Conservation (phyloP, 371 early-diverging fungal genomes). For the Quaeritorhiza haematococci region DNA sequence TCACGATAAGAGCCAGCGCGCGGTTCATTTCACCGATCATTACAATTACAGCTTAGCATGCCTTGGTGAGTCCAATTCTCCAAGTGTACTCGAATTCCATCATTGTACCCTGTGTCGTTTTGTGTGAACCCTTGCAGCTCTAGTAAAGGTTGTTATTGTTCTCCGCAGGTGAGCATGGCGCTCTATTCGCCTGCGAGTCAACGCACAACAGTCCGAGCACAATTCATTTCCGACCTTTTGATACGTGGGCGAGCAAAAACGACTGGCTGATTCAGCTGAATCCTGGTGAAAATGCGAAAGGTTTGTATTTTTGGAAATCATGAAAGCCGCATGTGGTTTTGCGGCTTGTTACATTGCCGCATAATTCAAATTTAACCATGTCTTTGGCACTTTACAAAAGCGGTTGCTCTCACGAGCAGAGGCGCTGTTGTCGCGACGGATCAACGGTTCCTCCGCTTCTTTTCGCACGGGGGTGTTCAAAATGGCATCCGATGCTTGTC, state of each 20-base stretch:
- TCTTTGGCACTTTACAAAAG: constrained; percentile 26
- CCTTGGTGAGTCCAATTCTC: constrained; percentile 15
- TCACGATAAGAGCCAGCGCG: constrained; percentile 75
- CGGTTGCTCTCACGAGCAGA: constrained; percentile 65
- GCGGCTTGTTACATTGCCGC: neutral
- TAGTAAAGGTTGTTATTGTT: constrained; percentile 5
- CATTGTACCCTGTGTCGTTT: neutral
- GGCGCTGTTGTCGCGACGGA: constrained; percentile 73
- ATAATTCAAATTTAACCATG: neutral
- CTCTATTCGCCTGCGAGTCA: constrained; percentile 65
- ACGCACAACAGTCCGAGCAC: constrained; percentile 32
- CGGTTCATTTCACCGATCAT: constrained; percentile 77
- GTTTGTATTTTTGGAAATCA: constrained; percentile 18
- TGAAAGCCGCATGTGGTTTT: constrained; percentile 2
- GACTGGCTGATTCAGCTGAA: constrained; percentile 76
- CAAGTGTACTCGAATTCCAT: constrained; percentile 1
- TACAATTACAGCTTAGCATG: constrained; percentile 66
- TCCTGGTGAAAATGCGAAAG: constrained; percentile 58
- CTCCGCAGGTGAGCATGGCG: constrained; percentile 65
- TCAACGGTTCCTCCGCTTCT: constrained; percentile 66
- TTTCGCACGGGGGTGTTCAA: constrained; percentile 74
- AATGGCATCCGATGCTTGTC: constrained; percentile 60
- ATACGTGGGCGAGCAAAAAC: constrained; percentile 60
- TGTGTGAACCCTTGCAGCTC: constrained; percentile 5
- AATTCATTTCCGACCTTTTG: constrained; percentile 60